phyloP scores from a whole-genome alignment of 2,329 filamentous ascomycete genomes.

The Stachybotrys chartarum region DNA sequence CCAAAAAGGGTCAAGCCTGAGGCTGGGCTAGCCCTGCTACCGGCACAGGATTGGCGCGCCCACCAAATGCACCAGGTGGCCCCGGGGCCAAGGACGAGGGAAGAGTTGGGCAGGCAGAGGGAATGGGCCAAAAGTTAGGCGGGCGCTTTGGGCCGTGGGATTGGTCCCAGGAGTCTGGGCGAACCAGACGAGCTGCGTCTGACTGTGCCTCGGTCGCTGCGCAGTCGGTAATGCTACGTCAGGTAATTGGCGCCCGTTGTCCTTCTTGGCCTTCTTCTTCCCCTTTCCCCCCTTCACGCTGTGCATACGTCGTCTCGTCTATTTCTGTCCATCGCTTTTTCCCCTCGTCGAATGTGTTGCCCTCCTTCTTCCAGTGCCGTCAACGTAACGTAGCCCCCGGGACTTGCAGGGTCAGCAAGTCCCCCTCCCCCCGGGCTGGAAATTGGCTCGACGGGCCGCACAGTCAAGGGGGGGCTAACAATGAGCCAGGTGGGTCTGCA shows the following conservation, averaged over 20 bases:
- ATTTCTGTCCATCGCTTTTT: too few species aligned
- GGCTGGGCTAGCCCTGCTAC: too few species aligned
- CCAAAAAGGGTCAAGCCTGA: too few species aligned
- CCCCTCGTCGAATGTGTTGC: too few species aligned
- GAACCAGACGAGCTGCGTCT: not conserved
- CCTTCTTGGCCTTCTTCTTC: not conserved
- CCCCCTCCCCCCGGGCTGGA: not conserved
- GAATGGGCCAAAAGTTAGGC: not conserved
- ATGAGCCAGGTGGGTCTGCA: not conserved
- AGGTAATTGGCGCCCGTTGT: not conserved
- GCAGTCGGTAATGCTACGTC: not conserved
- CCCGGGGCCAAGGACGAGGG: not conserved
- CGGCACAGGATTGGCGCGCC: too few species aligned
- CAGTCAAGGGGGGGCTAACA: not conserved
- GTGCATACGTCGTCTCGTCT: too few species aligned
- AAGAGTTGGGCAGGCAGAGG: not conserved
- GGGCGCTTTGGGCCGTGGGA: not conserved
- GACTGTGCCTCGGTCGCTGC: not conserved
- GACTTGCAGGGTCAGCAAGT: not conserved
- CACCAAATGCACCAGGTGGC: not conserved
- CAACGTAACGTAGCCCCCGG: too few species aligned
- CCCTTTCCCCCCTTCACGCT: not conserved
- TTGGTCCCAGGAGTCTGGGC: not conserved
- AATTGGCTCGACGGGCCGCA: not conserved
- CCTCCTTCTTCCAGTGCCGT: too few species aligned